Percentiles rank a stretch among this genome's conserved stretches.
phyloP scores from a whole-genome alignment of 2,329 filamentous ascomycete genomes.

The Metarhizium guizhouense region DNA sequence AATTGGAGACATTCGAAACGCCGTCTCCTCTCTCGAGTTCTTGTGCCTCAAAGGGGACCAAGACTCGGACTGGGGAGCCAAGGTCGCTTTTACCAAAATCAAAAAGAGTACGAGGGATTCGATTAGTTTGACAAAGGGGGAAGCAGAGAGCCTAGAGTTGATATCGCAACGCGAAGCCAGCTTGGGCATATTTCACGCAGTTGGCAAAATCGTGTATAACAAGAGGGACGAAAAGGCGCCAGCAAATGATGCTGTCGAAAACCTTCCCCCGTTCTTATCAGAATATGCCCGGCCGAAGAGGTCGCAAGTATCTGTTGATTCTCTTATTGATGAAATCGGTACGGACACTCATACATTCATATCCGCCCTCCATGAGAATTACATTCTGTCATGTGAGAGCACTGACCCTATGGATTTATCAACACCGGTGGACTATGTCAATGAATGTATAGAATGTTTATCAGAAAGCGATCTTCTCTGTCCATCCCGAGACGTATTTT shows the following conservation, averaged over 20 bases:
- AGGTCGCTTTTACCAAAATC: constrained; percentile 59
- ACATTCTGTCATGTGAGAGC: constrained; percentile 70
- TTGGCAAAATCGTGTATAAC: constrained; percentile 95
- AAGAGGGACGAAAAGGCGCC: constrained; percentile 59
- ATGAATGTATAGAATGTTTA: constrained; percentile 76
- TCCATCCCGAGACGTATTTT: constrained; percentile 60
- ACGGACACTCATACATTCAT: constrained; percentile 89
- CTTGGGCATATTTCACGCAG: constrained; percentile 89
- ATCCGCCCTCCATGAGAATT: constrained; percentile 89
- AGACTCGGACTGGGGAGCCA: constrained; percentile 66
- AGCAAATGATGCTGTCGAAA: constrained; percentile 35
- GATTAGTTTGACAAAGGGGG: constrained; percentile 60
- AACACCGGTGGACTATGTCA: constrained; percentile 67
- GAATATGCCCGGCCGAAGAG: constrained; percentile 49
- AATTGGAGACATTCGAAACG: constrained; percentile 84
- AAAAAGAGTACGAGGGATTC: constrained; percentile 52
- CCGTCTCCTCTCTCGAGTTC: constrained; percentile 87
- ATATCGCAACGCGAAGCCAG: constrained; percentile 83
- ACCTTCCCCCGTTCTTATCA: constrained; percentile 50
- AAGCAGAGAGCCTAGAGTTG: constrained; percentile 69
- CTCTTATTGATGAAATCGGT: constrained; percentile 84
- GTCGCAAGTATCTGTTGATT: constrained; percentile 60
- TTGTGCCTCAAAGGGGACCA: constrained; percentile 75
- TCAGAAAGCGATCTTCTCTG: constrained; percentile 84
- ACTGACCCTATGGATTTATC: constrained; percentile 38